Percentiles rank a stretch among this genome's conserved stretches.
Evolutionary conservation across 2,329 filamentous ascomycete species (phyloP).

Genomic region (Arthrobotrys entomopaga): DNA sequence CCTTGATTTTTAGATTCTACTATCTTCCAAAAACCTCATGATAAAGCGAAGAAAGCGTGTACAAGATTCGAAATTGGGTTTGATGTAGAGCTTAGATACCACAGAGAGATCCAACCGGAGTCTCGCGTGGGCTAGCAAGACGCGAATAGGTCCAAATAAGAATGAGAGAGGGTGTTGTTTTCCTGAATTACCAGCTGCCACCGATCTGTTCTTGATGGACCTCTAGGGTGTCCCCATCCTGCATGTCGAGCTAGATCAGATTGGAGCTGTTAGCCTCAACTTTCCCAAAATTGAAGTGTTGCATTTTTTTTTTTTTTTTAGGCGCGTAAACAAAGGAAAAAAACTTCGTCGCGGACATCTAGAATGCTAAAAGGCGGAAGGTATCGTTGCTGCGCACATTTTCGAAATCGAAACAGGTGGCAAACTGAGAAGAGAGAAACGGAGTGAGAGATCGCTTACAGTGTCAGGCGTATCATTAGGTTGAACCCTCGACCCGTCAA

Average conservation of each 20-base stretch:
- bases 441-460: slow-evolving; percentile 70
- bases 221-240: slow-evolving; percentile 93
- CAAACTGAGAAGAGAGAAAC: slow-evolving; percentile 2
- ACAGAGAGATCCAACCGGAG: neutral
- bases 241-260: slow-evolving; percentile 83
- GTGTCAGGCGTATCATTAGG: slow-evolving; percentile 88
- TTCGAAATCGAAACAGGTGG: slow-evolving; percentile 2
- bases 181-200: slow-evolving; percentile 65
- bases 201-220: slow-evolving; percentile 99
- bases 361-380: neutral
- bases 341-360: neutral
- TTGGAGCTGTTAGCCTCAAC: slow-evolving; percentile 56
- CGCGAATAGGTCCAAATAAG: neutral
- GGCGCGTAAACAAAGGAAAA: slow-evolving; percentile 1
- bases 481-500: slow-evolving; percentile 93
- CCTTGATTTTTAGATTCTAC: too few relatives aligned
- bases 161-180: slow-evolving; percentile 1
- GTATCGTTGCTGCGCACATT: neutral
- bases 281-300: slow-evolving; percentile 27
- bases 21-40: too few relatives aligned
- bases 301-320: neutral
- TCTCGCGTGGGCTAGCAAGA: neutral
- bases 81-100: neutral
- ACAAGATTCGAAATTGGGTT: neutral
- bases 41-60: too few relatives aligned